Conservation (phyloP, 2,329 filamentous ascomycete genomes). For the Diatrype stigma region DNA sequence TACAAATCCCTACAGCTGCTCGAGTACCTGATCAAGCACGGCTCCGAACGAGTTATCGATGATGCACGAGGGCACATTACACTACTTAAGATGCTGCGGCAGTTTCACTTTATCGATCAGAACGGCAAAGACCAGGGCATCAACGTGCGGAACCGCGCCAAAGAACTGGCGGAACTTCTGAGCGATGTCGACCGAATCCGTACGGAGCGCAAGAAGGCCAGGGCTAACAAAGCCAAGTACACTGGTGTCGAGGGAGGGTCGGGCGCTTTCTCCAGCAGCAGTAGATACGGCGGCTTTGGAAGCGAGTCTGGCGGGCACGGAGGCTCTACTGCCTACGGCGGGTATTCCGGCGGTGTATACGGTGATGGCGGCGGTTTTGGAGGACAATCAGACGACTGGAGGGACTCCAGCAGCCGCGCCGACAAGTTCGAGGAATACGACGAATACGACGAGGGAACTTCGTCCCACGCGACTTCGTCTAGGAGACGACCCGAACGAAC, state of each 20-base stretch:
- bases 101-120: constrained; percentile 94
- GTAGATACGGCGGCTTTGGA: constrained; percentile 84
- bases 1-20: constrained; percentile 97
- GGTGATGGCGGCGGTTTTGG: constrained; percentile 96
- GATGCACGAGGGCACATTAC: constrained; percentile 94
- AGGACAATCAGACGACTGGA: constrained; percentile 69
- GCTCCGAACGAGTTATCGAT: constrained; percentile 94
- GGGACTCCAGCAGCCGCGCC: constrained; percentile 56
- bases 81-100: constrained; percentile 93
- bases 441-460: constrained; percentile 76
- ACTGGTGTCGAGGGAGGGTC: constrained; percentile 83
- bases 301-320: constrained; percentile 76
- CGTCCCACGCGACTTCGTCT: constrained; percentile 46
- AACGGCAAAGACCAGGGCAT: constrained; percentile 98
- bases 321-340: constrained; percentile 50
- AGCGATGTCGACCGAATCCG: constrained; percentile 87
- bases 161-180: constrained; percentile 91
- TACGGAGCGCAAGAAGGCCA: constrained; percentile 81
- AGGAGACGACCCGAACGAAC: constrained; percentile 45
- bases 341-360: constrained; percentile 71
- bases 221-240: constrained; percentile 89
- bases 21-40: constrained; percentile 96
- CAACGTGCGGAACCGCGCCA: constrained; percentile 94
- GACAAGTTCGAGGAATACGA: constrained; percentile 96
- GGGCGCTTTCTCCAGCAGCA: constrained; percentile 51